A percentile compares a stretch with the other conserved stretches of the same genome.
Conservation (phyloP, 2,329 filamentous ascomycete genomes). For the Ophiocordyceps unilateralis region DNA sequence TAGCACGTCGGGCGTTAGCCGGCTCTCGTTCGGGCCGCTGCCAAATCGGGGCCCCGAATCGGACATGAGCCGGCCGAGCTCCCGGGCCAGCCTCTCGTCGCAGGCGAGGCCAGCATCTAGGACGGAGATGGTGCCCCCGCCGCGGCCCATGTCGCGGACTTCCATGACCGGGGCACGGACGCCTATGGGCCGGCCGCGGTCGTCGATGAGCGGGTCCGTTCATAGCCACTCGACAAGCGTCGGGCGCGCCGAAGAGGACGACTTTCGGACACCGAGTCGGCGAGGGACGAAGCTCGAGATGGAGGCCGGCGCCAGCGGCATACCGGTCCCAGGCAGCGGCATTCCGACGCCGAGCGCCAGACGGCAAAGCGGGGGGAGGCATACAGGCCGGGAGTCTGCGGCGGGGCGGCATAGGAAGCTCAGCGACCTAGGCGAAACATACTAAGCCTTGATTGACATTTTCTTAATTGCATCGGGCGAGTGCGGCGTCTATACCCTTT, state of each 20-base stretch:
- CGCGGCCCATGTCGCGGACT: conserved; percentile 47
- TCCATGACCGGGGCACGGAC: conserved; percentile 45
- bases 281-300: conserved; percentile 31
- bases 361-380: conserved; percentile 26
- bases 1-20: conserved; percentile 43
- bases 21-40: conserved; percentile 45
- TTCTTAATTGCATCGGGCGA: background rate
- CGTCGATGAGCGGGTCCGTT: conserved; percentile 49
- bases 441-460: conserved; percentile 16
- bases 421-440: conserved; percentile 36
- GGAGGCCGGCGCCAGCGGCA: conserved; percentile 20
- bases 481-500: background rate
- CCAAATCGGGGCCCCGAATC: conserved; percentile 35
- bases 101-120: conserved; percentile 37
- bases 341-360: conserved; percentile 28
- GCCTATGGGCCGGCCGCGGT: conserved; percentile 51
- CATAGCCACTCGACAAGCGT: conserved; percentile 42
- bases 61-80: conserved; percentile 45
- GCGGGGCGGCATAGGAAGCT: conserved; percentile 18
- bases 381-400: conserved; percentile 21
- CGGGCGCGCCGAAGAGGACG: conserved; percentile 32
- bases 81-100: conserved; percentile 46
- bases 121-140: conserved; percentile 32
- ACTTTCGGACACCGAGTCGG: conserved; percentile 35
- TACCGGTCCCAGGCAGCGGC: conserved; percentile 22